These are phyloP conservation scores for Cystobasidiaceae sp. DNA, from an alignment of 1,284 basidiomycete genomes.

Conservation along the genomic window DNA sequence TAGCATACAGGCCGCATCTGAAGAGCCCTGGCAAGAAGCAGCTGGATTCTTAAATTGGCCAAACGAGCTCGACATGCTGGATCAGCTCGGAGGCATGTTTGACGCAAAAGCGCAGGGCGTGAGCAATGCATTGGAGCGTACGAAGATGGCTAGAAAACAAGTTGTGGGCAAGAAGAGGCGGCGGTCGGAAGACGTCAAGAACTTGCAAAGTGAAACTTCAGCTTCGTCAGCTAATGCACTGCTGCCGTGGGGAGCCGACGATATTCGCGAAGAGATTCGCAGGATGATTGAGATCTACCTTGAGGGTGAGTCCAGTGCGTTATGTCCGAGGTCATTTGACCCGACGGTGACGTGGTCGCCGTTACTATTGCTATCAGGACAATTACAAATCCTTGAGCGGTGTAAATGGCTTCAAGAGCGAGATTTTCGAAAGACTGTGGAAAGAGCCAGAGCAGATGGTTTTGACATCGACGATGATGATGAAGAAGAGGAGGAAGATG, in stretches of 20 bases:
- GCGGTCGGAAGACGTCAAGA: neutral
- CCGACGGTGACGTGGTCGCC: too few relatives aligned
- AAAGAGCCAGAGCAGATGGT: conserved; percentile 33
- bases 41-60: conserved; percentile 43
- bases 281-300: conserved; percentile 36
- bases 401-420: conserved; percentile 18
- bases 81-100: conserved; percentile 49
- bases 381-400: conserved; percentile 32
- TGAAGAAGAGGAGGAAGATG: conserved; percentile 40
- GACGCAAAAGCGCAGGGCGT: conserved; percentile 29
- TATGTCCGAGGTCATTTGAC: neutral
- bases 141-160: neutral
- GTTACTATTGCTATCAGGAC: conserved; percentile 31
- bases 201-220: too few relatives aligned
- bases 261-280: conserved; percentile 22
- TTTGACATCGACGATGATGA: conserved; percentile 32
- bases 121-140: neutral
- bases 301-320: conserved; percentile 24
- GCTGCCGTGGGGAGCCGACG: too few relatives aligned
- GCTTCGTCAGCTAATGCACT: too few relatives aligned
- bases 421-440: conserved; percentile 27
- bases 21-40: conserved; percentile 60
- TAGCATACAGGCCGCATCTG: too few relatives aligned
- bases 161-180: conserved; percentile 1
- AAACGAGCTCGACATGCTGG: conserved; percentile 38